Evolutionary conservation across 345 rosid genomes (phyloP), one percentile per base, ranked within the genome.

Genomic region (Rhodomyrtus tomentosa): DNA sequence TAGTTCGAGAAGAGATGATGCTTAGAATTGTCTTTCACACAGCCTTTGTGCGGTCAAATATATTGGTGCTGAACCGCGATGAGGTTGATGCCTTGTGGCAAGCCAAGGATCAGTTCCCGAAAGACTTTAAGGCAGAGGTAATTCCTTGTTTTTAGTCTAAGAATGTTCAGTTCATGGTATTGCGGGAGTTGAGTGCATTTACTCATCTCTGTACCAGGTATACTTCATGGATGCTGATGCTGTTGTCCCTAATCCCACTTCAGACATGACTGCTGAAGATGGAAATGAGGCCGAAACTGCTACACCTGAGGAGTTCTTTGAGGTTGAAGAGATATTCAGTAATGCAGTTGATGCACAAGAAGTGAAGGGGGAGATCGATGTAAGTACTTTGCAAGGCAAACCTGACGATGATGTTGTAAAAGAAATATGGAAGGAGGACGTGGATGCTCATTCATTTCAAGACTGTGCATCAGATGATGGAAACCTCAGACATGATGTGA

Each of bases 271-370:
- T n/a, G 73, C 85, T 81, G 99, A 95, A 81, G 98, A 95, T 86
- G 93, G 88, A 59, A 91, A 85, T 68, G 99, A 95, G 79, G 58
- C 85, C 3, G 99, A 92, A 74, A 85, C 87, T 86, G 89, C 93
- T 89, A 93, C 99, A 73, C 98, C 99, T 27, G 99, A 97, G 86
- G 99, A 97, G 80, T 95, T 95, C 90, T 97, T 91, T 88, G 99
- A 97, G 93, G 99, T 93, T 79, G 98, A 97, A 90, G 98, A 97
- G 91, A 94, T 97, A 55, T 97, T 97, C 88, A 92, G 94, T 91
- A 95, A 88, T 88, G 91, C 88, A 40, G 88, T 90, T 20, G 98
- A 95, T 50, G 92, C 88, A 15, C 93, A 88, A 45, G 98, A 95
- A 84, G 91, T 89, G 56, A 94, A 90, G 88, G 90, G 82, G 82